These are phyloP conservation scores for Suillus brevipes DNA, from an alignment of 768 basidiomycete genomes.

Conservation along the genomic window DNA sequence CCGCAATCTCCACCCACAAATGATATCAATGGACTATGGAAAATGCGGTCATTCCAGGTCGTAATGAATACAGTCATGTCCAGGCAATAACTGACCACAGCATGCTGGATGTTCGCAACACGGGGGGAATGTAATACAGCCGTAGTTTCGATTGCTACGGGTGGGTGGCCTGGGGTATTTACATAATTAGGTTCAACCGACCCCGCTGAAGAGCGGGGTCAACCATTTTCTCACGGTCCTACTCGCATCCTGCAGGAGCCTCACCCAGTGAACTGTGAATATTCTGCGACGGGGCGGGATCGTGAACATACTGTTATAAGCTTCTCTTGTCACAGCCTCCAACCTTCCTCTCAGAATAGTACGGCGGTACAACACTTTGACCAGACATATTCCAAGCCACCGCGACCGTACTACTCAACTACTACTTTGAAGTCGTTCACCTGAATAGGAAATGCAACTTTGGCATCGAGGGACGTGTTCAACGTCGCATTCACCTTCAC, in stretches of 20 bases:
- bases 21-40: neutral
- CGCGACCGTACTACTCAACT: neutral
- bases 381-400: neutral
- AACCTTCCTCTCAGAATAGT: neutral
- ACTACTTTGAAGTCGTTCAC: neutral
- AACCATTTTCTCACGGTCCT: neutral
- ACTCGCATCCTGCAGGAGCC: neutral
- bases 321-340: neutral
- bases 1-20: neutral
- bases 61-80: neutral
- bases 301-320: neutral
- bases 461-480: neutral
- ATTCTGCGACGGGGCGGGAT: neutral
- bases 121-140: neutral
- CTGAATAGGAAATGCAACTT: neutral
- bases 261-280: neutral
- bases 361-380: neutral
- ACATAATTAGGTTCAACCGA: neutral
- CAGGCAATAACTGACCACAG: neutral
- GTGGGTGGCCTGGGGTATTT: neutral
- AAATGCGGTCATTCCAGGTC: neutral
- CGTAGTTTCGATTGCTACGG: neutral
- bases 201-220: neutral
- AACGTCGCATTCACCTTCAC: neutral
- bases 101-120: neutral